phyloP scores from a whole-genome alignment of 192 early-diverging fungal genomes.

The Paraglomus brasilianum region DNA sequence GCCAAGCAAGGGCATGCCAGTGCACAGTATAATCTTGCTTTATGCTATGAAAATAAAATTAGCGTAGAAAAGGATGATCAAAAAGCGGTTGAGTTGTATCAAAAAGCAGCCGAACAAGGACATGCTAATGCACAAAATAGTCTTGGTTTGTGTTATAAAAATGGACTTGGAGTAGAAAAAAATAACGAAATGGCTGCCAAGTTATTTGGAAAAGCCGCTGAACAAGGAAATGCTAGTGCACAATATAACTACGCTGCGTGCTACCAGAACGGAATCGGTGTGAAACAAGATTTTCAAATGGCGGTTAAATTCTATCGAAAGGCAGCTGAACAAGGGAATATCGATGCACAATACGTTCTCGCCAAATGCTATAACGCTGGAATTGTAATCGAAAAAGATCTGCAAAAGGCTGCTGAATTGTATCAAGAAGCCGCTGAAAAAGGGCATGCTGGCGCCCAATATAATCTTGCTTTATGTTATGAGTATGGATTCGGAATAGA shows the following conservation, averaged over 20 bases:
- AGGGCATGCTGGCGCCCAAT: conserved; percentile 56
- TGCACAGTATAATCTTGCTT: conserved; percentile 78
- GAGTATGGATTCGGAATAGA: conserved; percentile 10
- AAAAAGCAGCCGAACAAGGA: conserved; percentile 42
- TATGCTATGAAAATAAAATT: conserved; percentile 77
- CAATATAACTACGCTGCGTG: conserved; percentile 78
- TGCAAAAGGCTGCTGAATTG: too few relatives aligned
- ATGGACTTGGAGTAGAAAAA: conserved; percentile 51
- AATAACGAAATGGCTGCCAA: conserved; percentile 51
- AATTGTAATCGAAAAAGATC: conserved; percentile 39
- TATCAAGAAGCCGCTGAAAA: conserved; percentile 42
- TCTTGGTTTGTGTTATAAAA: conserved; percentile 73
- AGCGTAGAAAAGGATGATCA: conserved; percentile 53
- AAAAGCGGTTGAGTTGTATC: conserved; percentile 64
- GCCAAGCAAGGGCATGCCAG: conserved; percentile 72
- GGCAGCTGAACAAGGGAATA: conserved; percentile 44
- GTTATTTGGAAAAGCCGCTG: conserved; percentile 54
- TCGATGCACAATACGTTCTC: conserved; percentile 51
- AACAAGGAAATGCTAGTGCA: conserved; percentile 58
- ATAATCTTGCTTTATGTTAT: conserved; percentile 41
- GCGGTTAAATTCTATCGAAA: too few relatives aligned
- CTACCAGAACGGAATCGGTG: conserved; percentile 63
- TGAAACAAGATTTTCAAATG: conserved; percentile 38
- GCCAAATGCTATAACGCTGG: conserved; percentile 72
- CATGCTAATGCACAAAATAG: conserved; percentile 51